These are phyloP conservation scores for Rhazya stricta DNA, from an alignment of 257 asterid genomes.

Conservation along the genomic window DNA sequence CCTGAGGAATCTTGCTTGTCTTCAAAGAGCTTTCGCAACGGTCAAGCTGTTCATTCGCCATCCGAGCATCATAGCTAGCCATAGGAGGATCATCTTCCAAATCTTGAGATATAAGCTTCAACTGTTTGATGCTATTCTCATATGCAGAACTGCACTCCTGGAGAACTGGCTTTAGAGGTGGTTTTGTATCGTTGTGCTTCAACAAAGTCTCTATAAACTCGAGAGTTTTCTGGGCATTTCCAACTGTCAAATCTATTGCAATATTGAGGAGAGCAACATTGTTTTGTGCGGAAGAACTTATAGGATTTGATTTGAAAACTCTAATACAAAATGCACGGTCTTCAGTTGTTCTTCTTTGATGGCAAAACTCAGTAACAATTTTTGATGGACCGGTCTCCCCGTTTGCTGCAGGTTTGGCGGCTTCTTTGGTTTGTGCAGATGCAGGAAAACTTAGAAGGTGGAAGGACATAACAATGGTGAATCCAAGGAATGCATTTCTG, in stretches of 20 bases:
- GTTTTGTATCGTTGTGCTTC: background rate
- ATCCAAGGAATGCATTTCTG: background rate
- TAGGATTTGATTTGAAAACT: slow-evolving; percentile 5
- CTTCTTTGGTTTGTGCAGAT: background rate
- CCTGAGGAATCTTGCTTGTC: background rate
- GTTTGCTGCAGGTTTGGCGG: background rate
- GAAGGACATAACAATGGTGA: background rate
- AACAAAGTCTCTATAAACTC: background rate
- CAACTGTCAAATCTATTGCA: slow-evolving; percentile 5
- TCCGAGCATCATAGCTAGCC: slow-evolving; percentile 8
- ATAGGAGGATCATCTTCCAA: slow-evolving; percentile 6
- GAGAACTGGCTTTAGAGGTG: background rate
- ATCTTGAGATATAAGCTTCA: background rate
- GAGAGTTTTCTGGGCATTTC: background rate
- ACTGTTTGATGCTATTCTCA: background rate
- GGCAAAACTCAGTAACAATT: slow-evolving; percentile 12
- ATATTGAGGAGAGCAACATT: background rate
- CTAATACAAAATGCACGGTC: slow-evolving; percentile 7
- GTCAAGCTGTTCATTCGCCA: slow-evolving; percentile 3
- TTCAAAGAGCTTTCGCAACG: slow-evolving; percentile 7
- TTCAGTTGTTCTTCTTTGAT: background rate
- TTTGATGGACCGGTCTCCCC: background rate
- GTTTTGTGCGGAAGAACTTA: slow-evolving; percentile 1
- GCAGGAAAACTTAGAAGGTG: background rate
- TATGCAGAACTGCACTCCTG: slow-evolving; percentile 4